These are phyloP conservation scores for Calonectria honghensis DNA, from an alignment of 2,329 filamentous ascomycete genomes.

Conservation along the genomic window DNA sequence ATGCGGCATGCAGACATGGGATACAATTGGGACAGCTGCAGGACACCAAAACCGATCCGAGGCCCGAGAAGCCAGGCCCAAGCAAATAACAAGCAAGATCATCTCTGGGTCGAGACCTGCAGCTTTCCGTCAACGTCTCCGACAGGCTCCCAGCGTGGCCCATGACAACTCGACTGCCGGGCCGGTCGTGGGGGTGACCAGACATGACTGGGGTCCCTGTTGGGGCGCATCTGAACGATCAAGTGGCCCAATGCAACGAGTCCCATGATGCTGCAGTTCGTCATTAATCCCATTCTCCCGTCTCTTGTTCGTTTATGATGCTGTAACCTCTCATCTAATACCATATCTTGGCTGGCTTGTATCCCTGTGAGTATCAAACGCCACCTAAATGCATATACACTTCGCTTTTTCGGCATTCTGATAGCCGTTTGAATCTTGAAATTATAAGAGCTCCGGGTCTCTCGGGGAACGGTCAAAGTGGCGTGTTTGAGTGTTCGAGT, in stretches of 20 bases:
- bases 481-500: constrained; percentile 12
- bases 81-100: not conserved
- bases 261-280: constrained; percentile 26
- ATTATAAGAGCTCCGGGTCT: constrained; percentile 10
- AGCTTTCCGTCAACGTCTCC: not conserved
- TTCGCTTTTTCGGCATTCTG: constrained; percentile 23
- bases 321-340: constrained; percentile 14
- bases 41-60: constrained; percentile 21
- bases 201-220: constrained; percentile 20
- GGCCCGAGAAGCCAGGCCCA: constrained; percentile 11
- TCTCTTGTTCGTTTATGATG: not conserved
- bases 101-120: constrained; percentile 13
- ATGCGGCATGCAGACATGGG: constrained; percentile 10
- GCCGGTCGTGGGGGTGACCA: constrained; percentile 35
- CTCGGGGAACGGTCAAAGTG: constrained; percentile 7
- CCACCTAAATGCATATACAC: constrained; percentile 46
- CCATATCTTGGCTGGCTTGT: not conserved
- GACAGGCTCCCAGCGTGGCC: not conserved
- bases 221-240: constrained; percentile 20
- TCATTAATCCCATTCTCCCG: not conserved
- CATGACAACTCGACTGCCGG: constrained; percentile 32
- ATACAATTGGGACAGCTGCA: constrained; percentile 23
- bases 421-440: constrained; percentile 9
- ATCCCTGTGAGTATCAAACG: constrained; percentile 36
- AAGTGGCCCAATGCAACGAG: not conserved